These are phyloP conservation scores for Anisodus acutangulus DNA, from an alignment of 257 asterid species.

Conservation along the genomic window DNA sequence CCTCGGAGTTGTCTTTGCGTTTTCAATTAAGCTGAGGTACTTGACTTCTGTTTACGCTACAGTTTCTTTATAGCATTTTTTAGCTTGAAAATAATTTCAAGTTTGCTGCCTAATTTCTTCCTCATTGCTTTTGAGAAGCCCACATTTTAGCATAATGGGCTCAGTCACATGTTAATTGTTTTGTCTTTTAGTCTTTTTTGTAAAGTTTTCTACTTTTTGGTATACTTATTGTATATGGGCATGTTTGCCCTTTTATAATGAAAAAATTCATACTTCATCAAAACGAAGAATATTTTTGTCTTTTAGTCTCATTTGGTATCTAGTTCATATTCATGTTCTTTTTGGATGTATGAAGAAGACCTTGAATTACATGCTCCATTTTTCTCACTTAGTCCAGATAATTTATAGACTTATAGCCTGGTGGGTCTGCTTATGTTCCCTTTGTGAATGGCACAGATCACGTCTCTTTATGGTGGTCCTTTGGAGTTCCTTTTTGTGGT, in stretches of 20 bases:
- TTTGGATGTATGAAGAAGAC: slow-evolving; percentile 12
- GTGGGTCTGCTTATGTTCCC: slow-evolving; percentile 25
- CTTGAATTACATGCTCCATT: slow-evolving; percentile 3
- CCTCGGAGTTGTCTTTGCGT: background rate
- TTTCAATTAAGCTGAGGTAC: background rate
- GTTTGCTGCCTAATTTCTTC: background rate
- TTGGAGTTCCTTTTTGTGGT: slow-evolving; percentile 90
- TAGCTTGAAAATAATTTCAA: background rate
- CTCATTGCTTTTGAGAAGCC: slow-evolving; percentile 6
- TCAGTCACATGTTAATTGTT: slow-evolving; percentile 1
- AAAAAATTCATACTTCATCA: background rate
- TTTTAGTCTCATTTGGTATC: slow-evolving; percentile 7
- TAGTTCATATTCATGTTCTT: slow-evolving; percentile 26
- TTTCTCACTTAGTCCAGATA: slow-evolving; percentile 8
- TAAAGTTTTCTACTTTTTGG: background rate
- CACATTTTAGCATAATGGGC: background rate
- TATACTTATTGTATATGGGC: background rate
- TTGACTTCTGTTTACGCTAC: background rate
- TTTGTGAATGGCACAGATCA: slow-evolving; percentile 65
- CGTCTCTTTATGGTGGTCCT: slow-evolving; percentile 96
- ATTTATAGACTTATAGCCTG: slow-evolving; percentile 20
- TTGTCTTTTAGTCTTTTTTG: background rate
- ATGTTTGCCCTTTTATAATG: background rate
- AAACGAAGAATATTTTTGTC: slow-evolving; percentile 11
- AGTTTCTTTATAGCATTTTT: background rate